Evolutionary conservation across 1,139 yeast species (phyloP).

Genomic region (Sugiyamaella japonica): DNA sequence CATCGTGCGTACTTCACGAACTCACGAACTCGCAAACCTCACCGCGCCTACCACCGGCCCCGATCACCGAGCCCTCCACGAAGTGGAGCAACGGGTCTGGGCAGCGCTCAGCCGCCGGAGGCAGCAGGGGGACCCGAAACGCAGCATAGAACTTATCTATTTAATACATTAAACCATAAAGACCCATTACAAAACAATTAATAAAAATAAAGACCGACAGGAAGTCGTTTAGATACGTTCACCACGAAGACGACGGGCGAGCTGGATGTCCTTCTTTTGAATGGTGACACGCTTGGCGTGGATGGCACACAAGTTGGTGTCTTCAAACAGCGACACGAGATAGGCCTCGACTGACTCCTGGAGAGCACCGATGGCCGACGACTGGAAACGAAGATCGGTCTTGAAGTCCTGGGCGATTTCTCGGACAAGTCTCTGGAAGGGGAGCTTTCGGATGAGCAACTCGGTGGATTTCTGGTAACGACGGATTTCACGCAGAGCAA

Average conservation of each 20-base stretch:
- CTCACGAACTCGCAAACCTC: background rate
- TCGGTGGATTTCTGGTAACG: slow-evolving; percentile 99
- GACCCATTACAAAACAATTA: slow-evolving; percentile 15
- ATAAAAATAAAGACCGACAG: slow-evolving; percentile 7
- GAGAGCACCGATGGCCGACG: slow-evolving; percentile 97
- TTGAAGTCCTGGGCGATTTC: slow-evolving; percentile 98
- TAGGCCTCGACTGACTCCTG: slow-evolving; percentile 99
- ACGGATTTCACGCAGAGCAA: slow-evolving; percentile 98
- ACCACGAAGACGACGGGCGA: slow-evolving; percentile 99
- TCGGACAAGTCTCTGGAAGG: slow-evolving; percentile 98
- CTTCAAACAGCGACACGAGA: slow-evolving; percentile 87
- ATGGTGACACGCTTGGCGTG: slow-evolving; percentile 99
- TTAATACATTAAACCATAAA: slow-evolving; percentile 15
- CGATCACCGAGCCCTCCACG: background rate
- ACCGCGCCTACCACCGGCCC: background rate
- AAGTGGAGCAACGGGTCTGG: background rate
- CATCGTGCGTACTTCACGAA: background rate
- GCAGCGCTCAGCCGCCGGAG: too few species aligned
- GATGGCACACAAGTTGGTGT: slow-evolving; percentile 97
- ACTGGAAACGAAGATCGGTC: slow-evolving; percentile 97
- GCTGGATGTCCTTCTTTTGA: slow-evolving; percentile 98
- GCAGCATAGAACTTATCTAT: slow-evolving; percentile 11
- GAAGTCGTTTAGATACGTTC: slow-evolving; percentile 42
- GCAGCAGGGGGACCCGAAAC: too few species aligned
- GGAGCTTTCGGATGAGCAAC: slow-evolving; percentile 93